Evolutionary conservation across 768 basidiomycete species (phyloP).

Genomic region (Obba rivulosa): DNA sequence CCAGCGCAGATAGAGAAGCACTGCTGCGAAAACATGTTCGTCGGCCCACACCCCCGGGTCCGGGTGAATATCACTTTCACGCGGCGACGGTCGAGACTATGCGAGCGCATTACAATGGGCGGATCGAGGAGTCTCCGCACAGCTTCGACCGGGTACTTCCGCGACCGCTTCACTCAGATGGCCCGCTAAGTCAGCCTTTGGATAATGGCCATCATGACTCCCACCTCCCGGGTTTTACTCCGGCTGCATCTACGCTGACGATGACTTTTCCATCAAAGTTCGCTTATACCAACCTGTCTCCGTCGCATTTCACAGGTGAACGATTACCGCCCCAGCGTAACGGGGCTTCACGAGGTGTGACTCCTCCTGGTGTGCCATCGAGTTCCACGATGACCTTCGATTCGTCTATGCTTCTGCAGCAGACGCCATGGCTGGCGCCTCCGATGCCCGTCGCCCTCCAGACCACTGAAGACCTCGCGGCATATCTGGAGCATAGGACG

Average conservation of each 20-base stretch:
- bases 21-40: neutral
- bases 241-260: slow-evolving; percentile 8
- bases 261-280: slow-evolving; percentile 18
- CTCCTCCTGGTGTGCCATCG: neutral
- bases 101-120: slow-evolving; percentile 1
- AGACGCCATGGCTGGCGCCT: slow-evolving; percentile 6
- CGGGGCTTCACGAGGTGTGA: neutral
- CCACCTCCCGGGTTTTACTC: too few species aligned
- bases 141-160: too few species aligned
- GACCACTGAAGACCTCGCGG: slow-evolving; percentile 18
- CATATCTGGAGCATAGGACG: slow-evolving; percentile 20
- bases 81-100: slow-evolving; percentile 1
- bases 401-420: slow-evolving; percentile 10
- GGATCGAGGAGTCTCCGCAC: too few species aligned
- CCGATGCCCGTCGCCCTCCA: slow-evolving; percentile 13
- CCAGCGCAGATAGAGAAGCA: too few species aligned
- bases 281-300: slow-evolving; percentile 19
- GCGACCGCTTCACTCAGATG: too few species aligned
- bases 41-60: neutral
- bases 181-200: too few species aligned
- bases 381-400: slow-evolving; percentile 10
- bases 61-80: slow-evolving; percentile 2
- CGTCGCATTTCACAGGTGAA: slow-evolving; percentile 15
- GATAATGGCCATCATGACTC: too few species aligned
- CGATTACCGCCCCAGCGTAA: slow-evolving; percentile 1